Evolutionary conservation across 2,329 filamentous ascomycete genomes (phyloP), one percentile per base, ranked within the genome.

Genomic region (Simplicillium aogashimaense): DNA sequence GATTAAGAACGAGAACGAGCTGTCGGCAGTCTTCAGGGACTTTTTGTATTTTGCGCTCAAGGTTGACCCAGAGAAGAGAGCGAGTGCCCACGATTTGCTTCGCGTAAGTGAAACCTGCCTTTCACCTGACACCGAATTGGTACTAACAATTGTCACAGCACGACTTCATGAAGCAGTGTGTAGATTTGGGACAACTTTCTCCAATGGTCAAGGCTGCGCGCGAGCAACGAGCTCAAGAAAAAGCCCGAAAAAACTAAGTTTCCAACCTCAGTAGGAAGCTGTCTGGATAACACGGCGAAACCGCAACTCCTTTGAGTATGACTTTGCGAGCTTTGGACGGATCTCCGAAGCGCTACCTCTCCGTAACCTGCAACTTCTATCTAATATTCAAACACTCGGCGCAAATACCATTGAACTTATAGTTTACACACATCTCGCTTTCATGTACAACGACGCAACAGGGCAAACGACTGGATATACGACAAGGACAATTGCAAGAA

Each of bases 51-150:
- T 95, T 61, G 90, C 92, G 6, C 72, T 98, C 40, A 94, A 94
- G 70, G 92, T 98, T 6, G 92, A 97, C 56, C 90, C 92, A 1
- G 92, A 97, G 66, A 95, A 95, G 77, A 75, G 92, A 63, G 89
- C 89, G 31, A 95, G 87, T 56, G 92, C 92, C 29, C 86, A 95
- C 63, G 90, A 97, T 68, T 66, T 98, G 45, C 70, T 98, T 52
- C 81, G 86, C 67, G 92, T 97, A 74, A 67, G 84, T 50, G 34
- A 39, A 56, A 41, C 53, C 33, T 33, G 20, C 38, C 12, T 38
- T n/a, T n/a, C 42, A 6, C 46, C 65, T 60, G 57, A 66, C 35
- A 29, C 34, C 11, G 30, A n/a, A 4, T n/a, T 16, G 3, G 29
- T 20, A 28, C 54, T 57, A 44, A 59, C 41, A 33, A 15, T 14